These are phyloP conservation scores for Cytospora chrysosperma DNA, from an alignment of 2,329 filamentous ascomycete species.

Conservation along the genomic window DNA sequence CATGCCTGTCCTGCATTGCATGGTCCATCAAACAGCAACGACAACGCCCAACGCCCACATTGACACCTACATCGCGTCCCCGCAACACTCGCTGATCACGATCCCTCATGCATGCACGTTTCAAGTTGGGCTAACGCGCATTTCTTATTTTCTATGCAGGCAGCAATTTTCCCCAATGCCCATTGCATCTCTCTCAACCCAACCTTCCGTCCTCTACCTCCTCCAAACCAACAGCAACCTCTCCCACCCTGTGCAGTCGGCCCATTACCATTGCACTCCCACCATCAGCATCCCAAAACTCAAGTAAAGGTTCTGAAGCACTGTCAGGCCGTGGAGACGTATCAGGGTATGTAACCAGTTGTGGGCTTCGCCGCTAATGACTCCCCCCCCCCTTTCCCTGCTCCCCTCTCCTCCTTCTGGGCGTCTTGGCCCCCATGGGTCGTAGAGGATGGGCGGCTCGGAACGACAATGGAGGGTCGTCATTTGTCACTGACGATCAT, in stretches of 20 bases:
- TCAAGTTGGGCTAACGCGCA: slow-evolving; percentile 7
- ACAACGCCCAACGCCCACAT: not conserved
- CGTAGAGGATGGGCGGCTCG: slow-evolving; percentile 11
- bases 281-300: slow-evolving; percentile 35
- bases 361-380: not conserved
- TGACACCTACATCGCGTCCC: slow-evolving; percentile 3
- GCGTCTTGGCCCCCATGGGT: not conserved
- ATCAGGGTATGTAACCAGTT: slow-evolving; percentile 49
- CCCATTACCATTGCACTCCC: slow-evolving; percentile 57
- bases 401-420: slow-evolving; percentile 10
- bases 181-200: not conserved
- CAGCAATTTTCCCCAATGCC: not conserved
- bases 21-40: not conserved
- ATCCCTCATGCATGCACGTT: slow-evolving; percentile 14
- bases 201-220: slow-evolving; percentile 24
- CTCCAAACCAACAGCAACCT: slow-evolving; percentile 27
- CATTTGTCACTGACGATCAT: slow-evolving; percentile 19
- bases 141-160: slow-evolving; percentile 1
- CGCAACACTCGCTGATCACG: slow-evolving; percentile 11
- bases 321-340: slow-evolving; percentile 59
- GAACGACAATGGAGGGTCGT: slow-evolving; percentile 20
- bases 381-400: not conserved
- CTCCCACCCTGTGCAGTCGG: slow-evolving; percentile 33
- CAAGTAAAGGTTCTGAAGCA: slow-evolving; percentile 43
- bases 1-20: not conserved